Evolutionary conservation across 2,329 filamentous ascomycete genomes (phyloP), one percentile per base, ranked within the genome.

Genomic region (Onygenales sp.): DNA sequence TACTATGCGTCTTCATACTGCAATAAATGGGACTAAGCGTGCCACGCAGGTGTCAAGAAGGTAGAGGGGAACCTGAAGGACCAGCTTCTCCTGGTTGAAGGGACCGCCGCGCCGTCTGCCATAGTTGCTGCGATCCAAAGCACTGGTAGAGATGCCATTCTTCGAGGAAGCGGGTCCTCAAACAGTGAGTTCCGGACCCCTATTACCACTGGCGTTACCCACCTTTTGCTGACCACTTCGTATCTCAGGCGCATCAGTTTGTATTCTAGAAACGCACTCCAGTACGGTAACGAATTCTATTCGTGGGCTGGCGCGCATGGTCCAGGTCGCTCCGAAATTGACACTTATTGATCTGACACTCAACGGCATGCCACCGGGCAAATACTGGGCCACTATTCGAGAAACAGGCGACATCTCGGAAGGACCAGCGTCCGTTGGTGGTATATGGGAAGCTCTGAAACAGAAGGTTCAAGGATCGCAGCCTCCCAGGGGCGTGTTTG

Each of bases 121-220:
- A 95, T 97, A 59, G 90, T 96, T 33, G 78, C 84, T 58, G 87
- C 92, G 7, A 95, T 97, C 59, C 87, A 96, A 74, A 78, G 80
- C 44, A 96, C 91, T 8, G 93, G 93, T 51, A 83, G 90, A 64
- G 92, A 97, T 80, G 92, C 92, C 45, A 96, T 98, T 65, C 75
- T 98, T 54, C 85, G 93, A 61, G 93, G 93, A 53, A 91, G 87
- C 55, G 93, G 93, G 58, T 81, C 79, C 62, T 85, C 89, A 66
- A 85, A 96, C 72, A 89, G 89, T 91, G 67, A 48, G 68, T 65
- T 33, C 52, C 31, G 32, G 54, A 45, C 13, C 36, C 35, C 47
- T 47, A 45, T 53, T 57, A 43, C 57, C 51, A 54, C 44, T 17
- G 17, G 17, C 27, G 45, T 21, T 27, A 32, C 6, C 36, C 47